Evolutionary conservation across 2,329 filamentous ascomycete species (phyloP).

Genomic region (Aspergillus neoniger): DNA sequence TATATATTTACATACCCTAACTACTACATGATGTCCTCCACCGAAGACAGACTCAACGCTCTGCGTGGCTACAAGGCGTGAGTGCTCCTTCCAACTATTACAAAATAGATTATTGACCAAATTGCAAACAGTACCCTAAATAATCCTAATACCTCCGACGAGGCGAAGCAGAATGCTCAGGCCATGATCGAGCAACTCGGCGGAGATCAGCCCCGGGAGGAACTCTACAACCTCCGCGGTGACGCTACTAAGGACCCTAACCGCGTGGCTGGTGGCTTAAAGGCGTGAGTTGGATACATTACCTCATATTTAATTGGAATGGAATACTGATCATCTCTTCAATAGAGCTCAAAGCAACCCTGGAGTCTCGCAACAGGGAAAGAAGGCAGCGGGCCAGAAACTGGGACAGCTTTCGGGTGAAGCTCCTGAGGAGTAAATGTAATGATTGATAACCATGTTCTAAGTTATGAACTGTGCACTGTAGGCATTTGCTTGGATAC

Average conservation of each 20-base stretch:
- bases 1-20: too few species aligned
- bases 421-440: too few species aligned
- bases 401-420: background rate
- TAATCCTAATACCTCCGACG: conserved; percentile 23
- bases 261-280: conserved; percentile 20
- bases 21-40: too few species aligned
- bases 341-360: conserved; percentile 13
- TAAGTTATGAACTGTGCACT: too few species aligned
- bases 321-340: background rate
- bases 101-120: too few species aligned
- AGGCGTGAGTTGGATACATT: conserved; percentile 18
- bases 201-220: conserved; percentile 16
- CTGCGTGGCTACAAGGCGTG: too few species aligned
- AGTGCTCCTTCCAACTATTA: too few species aligned
- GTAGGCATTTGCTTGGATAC: too few species aligned
- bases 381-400: conserved; percentile 8
- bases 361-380: conserved; percentile 6
- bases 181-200: conserved; percentile 21
- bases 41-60: too few species aligned
- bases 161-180: conserved; percentile 23
- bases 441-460: too few species aligned
- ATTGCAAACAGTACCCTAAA: background rate
- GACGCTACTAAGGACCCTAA: conserved; percentile 20
- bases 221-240: conserved; percentile 16
- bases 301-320: too few species aligned